Evolutionary conservation across 192 early-diverging fungal species (phyloP), one percentile per base, ranked within the genome.

Genomic region (Chytriomyces sp.): DNA sequence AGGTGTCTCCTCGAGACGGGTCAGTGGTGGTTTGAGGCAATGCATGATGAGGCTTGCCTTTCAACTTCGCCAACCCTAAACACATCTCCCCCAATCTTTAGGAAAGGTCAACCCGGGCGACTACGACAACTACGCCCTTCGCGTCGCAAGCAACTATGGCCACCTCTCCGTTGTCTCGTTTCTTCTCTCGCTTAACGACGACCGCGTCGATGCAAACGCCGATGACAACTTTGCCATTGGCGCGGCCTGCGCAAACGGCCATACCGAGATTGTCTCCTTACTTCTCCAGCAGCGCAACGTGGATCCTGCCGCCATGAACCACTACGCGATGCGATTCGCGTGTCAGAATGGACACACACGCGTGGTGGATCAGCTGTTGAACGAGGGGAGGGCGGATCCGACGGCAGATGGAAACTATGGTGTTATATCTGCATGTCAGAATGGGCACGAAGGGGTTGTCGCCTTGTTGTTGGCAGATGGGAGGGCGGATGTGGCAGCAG

Each of bases 161-260:
- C 60, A 62, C 1, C 38, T 38, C 6, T 7, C 30, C 12, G 26
- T 62, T 26, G 36, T 62, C 0, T 12, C 7, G 0, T 14, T 62
- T 8, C 26, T 62, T 5, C 37, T 49, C n/a, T 49, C 56, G n/a
- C n/a, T n/a, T n/a, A n/a, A n/a, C n/a, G n/a, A n/a, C n/a, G n/a
- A n/a, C n/a, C n/a, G 22, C 5, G 33, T 39, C 10, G 66, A 68
- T 22, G 52, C 66, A 3, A 26, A 17, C 4, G 66, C 34, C 5
- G 66, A 57, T 32, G 66, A 68, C 28, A 37, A 68, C 52, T 57
- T 32, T 37, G 49, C 28, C 32, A 57, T 68, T 25, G 34, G 52
- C 4, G 28, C 28, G 22, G 66, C 66, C 28, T 32, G 52, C 4
- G 7, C 30, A 6, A 44, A 31, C 22, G 66, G 66, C 10, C 66